phyloP scores from a whole-genome alignment of 1,284 basidiomycete genomes.

The Sanghuangporus baumii region DNA sequence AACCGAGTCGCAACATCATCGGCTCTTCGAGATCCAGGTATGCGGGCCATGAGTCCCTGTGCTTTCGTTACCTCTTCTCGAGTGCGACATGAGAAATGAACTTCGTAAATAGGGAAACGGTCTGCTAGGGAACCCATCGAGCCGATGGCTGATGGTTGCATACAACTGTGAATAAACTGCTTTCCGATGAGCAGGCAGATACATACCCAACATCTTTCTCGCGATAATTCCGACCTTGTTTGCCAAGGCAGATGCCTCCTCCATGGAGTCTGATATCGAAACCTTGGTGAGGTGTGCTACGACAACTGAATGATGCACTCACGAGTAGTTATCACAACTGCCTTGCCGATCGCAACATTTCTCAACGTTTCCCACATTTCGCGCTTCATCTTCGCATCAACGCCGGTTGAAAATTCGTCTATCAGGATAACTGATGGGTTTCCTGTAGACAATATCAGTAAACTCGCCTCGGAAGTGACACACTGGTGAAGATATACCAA shows the following conservation, averaged over 20 bases:
- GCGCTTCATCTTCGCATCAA: conserved; percentile 79
- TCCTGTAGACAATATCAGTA: conserved; percentile 32
- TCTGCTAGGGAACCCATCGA: conserved; percentile 58
- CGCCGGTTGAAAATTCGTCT: conserved; percentile 80
- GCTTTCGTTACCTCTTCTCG: conserved; percentile 52
- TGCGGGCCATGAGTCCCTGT: conserved; percentile 54
- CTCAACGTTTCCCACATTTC: conserved; percentile 77
- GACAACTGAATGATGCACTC: conserved; percentile 23
- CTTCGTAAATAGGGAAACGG: conserved; percentile 70
- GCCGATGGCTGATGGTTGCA: conserved; percentile 45
- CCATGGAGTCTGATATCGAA: conserved; percentile 65
- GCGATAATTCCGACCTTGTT: conserved; percentile 70
- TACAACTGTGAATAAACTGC: neutral
- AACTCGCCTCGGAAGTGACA: neutral
- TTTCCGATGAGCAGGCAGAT: neutral
- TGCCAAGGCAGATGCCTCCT: conserved; percentile 74
- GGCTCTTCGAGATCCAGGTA: conserved; percentile 59
- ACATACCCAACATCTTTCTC: conserved; percentile 58
- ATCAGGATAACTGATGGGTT: conserved; percentile 76
- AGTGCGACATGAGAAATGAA: conserved; percentile 66
- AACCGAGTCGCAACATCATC: conserved; percentile 77
- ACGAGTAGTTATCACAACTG: conserved; percentile 68
- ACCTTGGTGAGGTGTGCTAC: neutral
- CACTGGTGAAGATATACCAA: conserved; percentile 41
- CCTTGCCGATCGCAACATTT: conserved; percentile 57